Percentiles rank a stretch among this genome's conserved stretches.
Evolutionary conservation across 2,329 filamentous ascomycete species (phyloP).

Genomic region (Penicillium digitatum): DNA sequence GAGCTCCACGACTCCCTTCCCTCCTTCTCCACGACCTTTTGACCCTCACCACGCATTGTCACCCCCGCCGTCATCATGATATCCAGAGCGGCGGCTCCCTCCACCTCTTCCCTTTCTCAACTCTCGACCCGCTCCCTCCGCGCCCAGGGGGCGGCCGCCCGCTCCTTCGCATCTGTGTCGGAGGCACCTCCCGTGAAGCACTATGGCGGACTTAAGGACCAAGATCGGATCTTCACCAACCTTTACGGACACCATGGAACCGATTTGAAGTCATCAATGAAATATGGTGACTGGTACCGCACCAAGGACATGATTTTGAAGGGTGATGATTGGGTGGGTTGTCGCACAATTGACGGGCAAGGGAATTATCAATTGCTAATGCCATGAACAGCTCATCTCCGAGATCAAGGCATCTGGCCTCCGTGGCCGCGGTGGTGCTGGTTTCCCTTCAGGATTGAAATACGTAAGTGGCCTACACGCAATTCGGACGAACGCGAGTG

Average conservation of each 20-base stretch:
- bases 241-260: slow-evolving; percentile 89
- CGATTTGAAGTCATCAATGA: slow-evolving; percentile 89
- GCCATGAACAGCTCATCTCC: slow-evolving; percentile 68
- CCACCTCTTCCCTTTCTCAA: slow-evolving; percentile 39
- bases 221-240: slow-evolving; percentile 99
- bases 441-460: slow-evolving; percentile 97
- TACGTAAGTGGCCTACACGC: slow-evolving; percentile 66
- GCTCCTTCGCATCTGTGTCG: slow-evolving; percentile 77
- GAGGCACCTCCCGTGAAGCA: slow-evolving; percentile 60
- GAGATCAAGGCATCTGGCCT: slow-evolving; percentile 97
- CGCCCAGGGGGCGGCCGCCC: slow-evolving; percentile 42
- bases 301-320: slow-evolving; percentile 98
- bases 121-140: slow-evolving; percentile 42
- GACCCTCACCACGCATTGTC: slow-evolving; percentile 32
- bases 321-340: slow-evolving; percentile 81
- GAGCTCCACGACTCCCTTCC: slow-evolving; percentile 30
- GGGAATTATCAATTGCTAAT: slow-evolving; percentile 23
- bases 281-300: slow-evolving; percentile 99
- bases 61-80: slow-evolving; percentile 39
- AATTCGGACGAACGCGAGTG: background rate
- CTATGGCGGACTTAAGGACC: slow-evolving; percentile 86
- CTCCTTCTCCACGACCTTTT: slow-evolving; percentile 24
- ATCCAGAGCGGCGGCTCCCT: slow-evolving; percentile 45
- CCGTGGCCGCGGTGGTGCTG: slow-evolving; percentile 91
- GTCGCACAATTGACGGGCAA: slow-evolving; percentile 4